phyloP scores from a whole-genome alignment of 1,284 basidiomycete species.

The Heterobasidion occidentale region DNA sequence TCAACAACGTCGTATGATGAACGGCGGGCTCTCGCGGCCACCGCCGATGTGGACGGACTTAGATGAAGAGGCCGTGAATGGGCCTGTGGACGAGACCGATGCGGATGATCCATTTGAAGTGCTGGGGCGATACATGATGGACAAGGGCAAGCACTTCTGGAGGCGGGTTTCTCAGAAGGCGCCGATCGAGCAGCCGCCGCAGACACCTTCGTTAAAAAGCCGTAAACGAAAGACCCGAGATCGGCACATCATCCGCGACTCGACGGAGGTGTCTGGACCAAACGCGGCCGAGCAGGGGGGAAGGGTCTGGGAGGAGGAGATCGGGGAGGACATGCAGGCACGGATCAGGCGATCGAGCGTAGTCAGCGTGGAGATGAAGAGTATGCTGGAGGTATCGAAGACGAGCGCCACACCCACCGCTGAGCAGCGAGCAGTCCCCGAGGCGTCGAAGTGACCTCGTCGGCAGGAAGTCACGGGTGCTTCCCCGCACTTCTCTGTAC shows the following conservation, averaged over 20 bases:
- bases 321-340: not conserved
- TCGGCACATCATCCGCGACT: not conserved
- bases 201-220: not conserved
- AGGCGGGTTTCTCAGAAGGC: conserved; percentile 9
- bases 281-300: not conserved
- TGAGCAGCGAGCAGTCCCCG: too few species aligned
- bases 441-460: too few species aligned
- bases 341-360: not conserved
- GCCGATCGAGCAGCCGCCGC: not conserved
- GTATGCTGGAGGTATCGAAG: not conserved
- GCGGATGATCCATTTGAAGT: conserved; percentile 14
- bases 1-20: conserved; percentile 22
- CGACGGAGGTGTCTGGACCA: not conserved
- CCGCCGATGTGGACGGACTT: conserved; percentile 6
- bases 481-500: not conserved
- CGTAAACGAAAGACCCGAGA: not conserved
- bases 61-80: conserved; percentile 4
- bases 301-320: not conserved
- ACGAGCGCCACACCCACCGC: too few species aligned
- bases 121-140: conserved; percentile 9
- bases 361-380: not conserved
- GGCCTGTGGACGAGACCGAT: conserved; percentile 1
- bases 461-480: not conserved
- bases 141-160: conserved; percentile 12
- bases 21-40: not conserved